These are phyloP conservation scores for Cystobasidium pallidum DNA, from an alignment of 1,284 basidiomycete species.

Conservation along the genomic window DNA sequence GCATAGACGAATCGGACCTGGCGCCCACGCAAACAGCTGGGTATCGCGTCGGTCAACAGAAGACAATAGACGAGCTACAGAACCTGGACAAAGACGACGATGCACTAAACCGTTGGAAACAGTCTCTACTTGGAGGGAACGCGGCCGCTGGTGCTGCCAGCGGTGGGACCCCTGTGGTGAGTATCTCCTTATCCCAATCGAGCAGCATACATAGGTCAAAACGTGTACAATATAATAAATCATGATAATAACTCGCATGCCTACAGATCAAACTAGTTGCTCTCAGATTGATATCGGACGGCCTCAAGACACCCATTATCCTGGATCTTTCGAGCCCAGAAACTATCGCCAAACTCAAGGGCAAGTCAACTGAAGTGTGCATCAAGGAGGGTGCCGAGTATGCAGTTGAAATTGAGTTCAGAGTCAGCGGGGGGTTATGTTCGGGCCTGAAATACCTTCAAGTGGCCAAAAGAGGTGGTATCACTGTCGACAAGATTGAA, in stretches of 20 bases:
- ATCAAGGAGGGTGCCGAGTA: slow-evolving; percentile 57
- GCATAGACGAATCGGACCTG: slow-evolving; percentile 48
- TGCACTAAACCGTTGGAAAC: slow-evolving; percentile 57
- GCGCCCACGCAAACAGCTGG: slow-evolving; percentile 54
- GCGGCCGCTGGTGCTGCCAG: slow-evolving; percentile 42
- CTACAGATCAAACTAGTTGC: slow-evolving; percentile 31
- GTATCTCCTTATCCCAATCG: slow-evolving; percentile 3
- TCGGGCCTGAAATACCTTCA: slow-evolving; percentile 57
- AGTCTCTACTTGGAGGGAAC: slow-evolving; percentile 54
- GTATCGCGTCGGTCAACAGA: slow-evolving; percentile 56
- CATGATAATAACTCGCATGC: neutral
- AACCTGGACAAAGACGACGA: slow-evolving; percentile 57
- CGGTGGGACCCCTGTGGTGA: slow-evolving; percentile 43
- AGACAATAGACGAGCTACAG: slow-evolving; percentile 56
- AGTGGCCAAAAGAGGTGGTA: slow-evolving; percentile 57
- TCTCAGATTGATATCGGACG: slow-evolving; percentile 54
- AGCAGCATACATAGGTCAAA: neutral
- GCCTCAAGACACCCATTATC: slow-evolving; percentile 53
- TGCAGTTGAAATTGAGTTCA: slow-evolving; percentile 56
- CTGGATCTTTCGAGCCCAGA: slow-evolving; percentile 53
- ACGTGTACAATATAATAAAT: neutral
- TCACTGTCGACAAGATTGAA: slow-evolving; percentile 55
- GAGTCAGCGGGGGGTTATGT: slow-evolving; percentile 55
- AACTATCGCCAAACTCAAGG: slow-evolving; percentile 53
- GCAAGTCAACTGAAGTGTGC: slow-evolving; percentile 54